Percentiles rank a stretch among this genome's conserved stretches.
phyloP scores from a whole-genome alignment of 2,329 filamentous ascomycete species.

The Helminthosporium solani region DNA sequence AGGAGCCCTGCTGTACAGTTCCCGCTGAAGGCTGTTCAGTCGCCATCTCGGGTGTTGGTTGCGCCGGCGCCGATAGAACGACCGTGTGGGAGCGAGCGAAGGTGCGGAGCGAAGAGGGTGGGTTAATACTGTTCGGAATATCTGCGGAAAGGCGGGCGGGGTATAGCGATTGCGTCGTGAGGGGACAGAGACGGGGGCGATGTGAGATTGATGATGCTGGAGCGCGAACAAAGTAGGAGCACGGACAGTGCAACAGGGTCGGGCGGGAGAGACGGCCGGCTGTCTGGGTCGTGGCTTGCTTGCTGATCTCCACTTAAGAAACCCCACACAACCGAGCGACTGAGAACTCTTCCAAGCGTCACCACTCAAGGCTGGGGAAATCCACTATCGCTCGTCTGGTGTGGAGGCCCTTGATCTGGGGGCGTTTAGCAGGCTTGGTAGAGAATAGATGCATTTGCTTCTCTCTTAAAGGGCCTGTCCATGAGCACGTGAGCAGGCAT shows the following conservation, averaged over 20 bases:
- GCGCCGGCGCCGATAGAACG: constrained; percentile 13
- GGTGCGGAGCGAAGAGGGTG: constrained; percentile 18
- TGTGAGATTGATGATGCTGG: not conserved
- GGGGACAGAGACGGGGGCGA: constrained; percentile 3
- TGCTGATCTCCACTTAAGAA: no score
- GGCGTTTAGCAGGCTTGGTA: no score
- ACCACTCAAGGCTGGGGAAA: no score
- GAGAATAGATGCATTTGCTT: no score
- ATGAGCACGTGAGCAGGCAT: no score
- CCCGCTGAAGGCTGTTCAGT: constrained; percentile 30
- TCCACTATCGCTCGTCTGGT: no score
- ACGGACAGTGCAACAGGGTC: not conserved
- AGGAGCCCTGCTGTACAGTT: constrained; percentile 17
- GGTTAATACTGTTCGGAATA: not conserved
- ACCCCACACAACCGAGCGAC: no score
- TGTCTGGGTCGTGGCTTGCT: not conserved
- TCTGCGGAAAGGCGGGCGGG: not conserved
- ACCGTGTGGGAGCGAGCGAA: constrained; percentile 21
- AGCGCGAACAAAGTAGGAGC: not conserved
- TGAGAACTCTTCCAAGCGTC: no score
- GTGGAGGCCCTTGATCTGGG: no score
- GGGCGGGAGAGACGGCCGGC: not conserved
- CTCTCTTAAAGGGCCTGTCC: not conserved
- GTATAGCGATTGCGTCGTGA: constrained; percentile 7
- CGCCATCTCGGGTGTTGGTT: constrained; percentile 32